A percentile compares a stretch with the other conserved stretches of the same genome.
These are phyloP conservation scores for Barnettozyma sucrosica DNA, from an alignment of 805 yeast species.

Conservation along the genomic window DNA sequence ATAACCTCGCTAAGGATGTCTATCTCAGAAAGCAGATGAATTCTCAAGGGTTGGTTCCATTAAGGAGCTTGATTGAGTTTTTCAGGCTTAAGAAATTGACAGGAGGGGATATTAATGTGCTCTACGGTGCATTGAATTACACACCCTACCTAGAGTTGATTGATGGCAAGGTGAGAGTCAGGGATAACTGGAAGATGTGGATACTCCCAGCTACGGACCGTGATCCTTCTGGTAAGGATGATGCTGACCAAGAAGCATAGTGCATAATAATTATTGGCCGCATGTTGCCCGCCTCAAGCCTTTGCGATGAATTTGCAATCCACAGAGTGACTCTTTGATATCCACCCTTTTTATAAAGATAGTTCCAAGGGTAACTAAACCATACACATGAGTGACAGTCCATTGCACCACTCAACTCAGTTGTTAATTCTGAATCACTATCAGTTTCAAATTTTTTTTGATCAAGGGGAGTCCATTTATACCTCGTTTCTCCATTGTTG, in stretches of 20 bases:
- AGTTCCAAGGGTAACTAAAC: neutral
- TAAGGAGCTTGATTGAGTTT: slow-evolving; percentile 58
- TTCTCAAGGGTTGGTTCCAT: slow-evolving; percentile 64
- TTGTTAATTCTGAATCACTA: neutral
- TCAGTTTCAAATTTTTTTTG: neutral
- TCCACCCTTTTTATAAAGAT: neutral
- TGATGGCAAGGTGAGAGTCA: slow-evolving; percentile 50
- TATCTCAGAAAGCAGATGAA: slow-evolving; percentile 80
- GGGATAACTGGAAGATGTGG: slow-evolving; percentile 58
- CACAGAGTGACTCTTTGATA: neutral
- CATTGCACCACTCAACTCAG: neutral
- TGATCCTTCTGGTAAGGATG: slow-evolving; percentile 40
- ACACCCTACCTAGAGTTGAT: slow-evolving; percentile 27
- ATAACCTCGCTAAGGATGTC: slow-evolving; percentile 78
- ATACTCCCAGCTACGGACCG: slow-evolving; percentile 50
- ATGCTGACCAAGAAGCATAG: slow-evolving; percentile 21
- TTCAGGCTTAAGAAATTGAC: slow-evolving; percentile 66
- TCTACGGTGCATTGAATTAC: slow-evolving; percentile 14
- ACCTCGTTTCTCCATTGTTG: neutral
- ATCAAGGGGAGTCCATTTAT: neutral
- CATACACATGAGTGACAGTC: neutral
- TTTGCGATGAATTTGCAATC: neutral
- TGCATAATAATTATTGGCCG: no score
- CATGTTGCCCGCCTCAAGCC: neutral
- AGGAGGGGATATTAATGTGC: slow-evolving; percentile 43